Evolutionary conservation across 148 eudicot genomes (phyloP).

Genomic region (Simmondsia chinensis): DNA sequence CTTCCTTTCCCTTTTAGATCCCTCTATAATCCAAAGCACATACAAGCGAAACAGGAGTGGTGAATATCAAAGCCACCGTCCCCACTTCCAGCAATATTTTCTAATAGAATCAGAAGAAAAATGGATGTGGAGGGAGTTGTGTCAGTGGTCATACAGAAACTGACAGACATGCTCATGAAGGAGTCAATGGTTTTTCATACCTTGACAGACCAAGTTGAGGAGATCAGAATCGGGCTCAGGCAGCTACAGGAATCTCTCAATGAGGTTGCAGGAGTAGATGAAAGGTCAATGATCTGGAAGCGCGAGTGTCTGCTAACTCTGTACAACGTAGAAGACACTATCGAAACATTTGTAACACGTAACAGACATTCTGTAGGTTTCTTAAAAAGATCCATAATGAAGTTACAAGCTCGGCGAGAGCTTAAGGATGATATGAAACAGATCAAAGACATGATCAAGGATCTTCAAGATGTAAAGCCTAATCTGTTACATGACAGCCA

Average conservation of each 20-base stretch:
- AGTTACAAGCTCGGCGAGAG: constrained; percentile 6
- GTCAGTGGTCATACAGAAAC: constrained; percentile 10
- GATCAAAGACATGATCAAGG: no score
- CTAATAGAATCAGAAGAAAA: no score
- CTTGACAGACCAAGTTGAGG: constrained; percentile 10
- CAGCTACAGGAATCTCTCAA: constrained; percentile 13
- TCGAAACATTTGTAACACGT: constrained; percentile 15
- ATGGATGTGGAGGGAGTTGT: constrained; percentile 26
- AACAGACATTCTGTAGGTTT: constrained; percentile 8
- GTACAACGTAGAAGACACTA: constrained; percentile 14
- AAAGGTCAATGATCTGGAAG: background rate
- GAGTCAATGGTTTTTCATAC: constrained; percentile 12
- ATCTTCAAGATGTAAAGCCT: no score
- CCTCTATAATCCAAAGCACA: no score
- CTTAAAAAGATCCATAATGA: constrained; percentile 4
- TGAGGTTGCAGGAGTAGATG: background rate
- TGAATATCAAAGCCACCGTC: no score
- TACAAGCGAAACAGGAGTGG: no score
- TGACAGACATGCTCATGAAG: constrained; percentile 14
- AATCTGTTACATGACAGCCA: no score
- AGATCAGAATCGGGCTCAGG: constrained; percentile 13
- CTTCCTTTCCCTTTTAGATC: no score
- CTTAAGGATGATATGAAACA: no score
- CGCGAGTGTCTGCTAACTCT: constrained; percentile 3
- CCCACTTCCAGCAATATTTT: no score